Base-by-base conservation (phyloP, 179 eudicot species). In the Sideroxylon spinosum region DNA sequence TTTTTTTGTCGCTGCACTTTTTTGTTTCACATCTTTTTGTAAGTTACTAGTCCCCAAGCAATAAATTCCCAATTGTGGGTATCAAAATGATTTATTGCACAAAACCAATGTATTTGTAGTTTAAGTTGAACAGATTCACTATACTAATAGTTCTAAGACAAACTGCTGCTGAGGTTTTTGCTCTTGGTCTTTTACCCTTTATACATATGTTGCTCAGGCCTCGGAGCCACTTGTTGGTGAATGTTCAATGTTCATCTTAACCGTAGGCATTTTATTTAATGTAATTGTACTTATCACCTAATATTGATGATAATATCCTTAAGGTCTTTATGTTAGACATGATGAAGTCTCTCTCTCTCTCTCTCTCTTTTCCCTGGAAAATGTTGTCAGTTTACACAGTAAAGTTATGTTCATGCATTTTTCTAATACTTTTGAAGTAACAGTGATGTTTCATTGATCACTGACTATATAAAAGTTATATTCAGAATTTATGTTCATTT, bases 11-110 rank as follows among this genome's bases (percentile, higher is more conserved):
- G 12, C 7, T 23, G 10, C n/a, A 11, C 63, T 59, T 59, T 19
- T 59, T 37, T 37, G 63, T 59, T 59, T 59, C 63, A 59, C 63
- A 59, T 59, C 63, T 59, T 59, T 59, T 59, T 19, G 23, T 59
- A 59, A 59, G 63, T 9, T 25, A 59, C 63, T 19, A 19, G 22
- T 17, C 14, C 2, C 14, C 46, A 68, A 19, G 1, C 1, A 68
- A 19, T 37, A 44, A 68, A 32, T 37, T 23, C 23, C 0, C 20
- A 46, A 16, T 37, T n/a, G 12, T 29, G 12, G 46, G 5, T 17
- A 68, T 44, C 23, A 37, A 68, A 68, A 29, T 67, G 17, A 29
- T 68, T 44, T 14, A 37, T 67, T 67, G 46, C 69, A 44, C 9
- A 14, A 32, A 65, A 23, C 19, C 28, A 5, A 29, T 28, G 29